phyloP scores from a whole-genome alignment of 164 flowering plant species.

The Sedum album region DNA sequence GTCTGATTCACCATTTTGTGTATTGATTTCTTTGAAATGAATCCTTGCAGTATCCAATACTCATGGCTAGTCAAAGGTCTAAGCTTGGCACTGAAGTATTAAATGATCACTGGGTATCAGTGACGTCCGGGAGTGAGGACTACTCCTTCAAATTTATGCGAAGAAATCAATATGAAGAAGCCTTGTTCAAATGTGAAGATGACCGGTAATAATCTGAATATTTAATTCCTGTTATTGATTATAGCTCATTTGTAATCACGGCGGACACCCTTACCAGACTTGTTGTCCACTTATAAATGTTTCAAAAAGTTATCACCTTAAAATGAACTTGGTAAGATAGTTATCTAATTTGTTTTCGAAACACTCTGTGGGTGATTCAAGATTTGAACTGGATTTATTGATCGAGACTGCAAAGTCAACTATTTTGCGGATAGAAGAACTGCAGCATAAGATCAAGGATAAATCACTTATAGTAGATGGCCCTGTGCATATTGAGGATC shows the following conservation, averaged over 20 bases:
- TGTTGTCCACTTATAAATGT: no score
- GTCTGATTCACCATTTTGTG: background rate
- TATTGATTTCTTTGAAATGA: background rate
- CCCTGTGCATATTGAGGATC: background rate
- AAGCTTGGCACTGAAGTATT: conserved; percentile 55
- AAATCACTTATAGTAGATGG: background rate
- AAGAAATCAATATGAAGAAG: conserved; percentile 66
- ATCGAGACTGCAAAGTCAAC: background rate
- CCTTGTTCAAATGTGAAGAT: conserved; percentile 70
- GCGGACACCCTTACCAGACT: no score
- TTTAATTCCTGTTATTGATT: background rate
- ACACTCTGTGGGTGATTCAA: background rate
- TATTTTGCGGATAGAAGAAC: background rate
- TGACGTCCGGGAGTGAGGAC: conserved; percentile 41
- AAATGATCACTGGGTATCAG: conserved; percentile 75
- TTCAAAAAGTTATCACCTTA: background rate
- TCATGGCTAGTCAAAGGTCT: conserved; percentile 53
- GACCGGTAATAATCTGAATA: conserved; percentile 35
- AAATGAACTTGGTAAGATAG: background rate
- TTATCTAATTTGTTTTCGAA: background rate
- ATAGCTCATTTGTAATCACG: background rate
- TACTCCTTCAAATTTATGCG: conserved; percentile 54
- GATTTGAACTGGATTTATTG: background rate
- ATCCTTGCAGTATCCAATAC: conserved; percentile 34
- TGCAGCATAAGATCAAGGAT: background rate